Percentiles rank a stretch among this genome's conserved stretches.
Evolutionary conservation across 1,284 basidiomycete genomes (phyloP).

Genomic region (Ganoderma lucidum): DNA sequence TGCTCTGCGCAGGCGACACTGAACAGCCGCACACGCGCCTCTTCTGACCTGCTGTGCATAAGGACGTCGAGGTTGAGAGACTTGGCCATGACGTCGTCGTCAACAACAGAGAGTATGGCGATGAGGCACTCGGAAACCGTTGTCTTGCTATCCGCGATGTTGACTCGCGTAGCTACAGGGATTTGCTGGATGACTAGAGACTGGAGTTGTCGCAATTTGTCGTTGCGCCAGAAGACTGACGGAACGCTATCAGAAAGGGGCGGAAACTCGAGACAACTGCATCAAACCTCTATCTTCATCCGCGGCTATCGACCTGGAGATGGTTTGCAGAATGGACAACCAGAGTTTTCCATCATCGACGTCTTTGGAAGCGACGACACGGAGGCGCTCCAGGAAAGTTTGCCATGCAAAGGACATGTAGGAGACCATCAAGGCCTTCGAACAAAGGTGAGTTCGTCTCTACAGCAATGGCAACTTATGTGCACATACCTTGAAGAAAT

Average conservation of each 20-base stretch:
- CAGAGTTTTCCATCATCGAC: conserved; percentile 60
- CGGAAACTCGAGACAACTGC: background rate
- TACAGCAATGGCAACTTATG: conserved; percentile 39
- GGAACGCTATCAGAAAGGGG: background rate
- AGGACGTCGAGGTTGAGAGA: conserved; percentile 85
- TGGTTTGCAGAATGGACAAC: conserved; percentile 66
- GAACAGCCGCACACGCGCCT: conserved; percentile 67
- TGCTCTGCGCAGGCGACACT: conserved; percentile 76
- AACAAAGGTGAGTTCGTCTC: conserved; percentile 13
- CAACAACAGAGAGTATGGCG: conserved; percentile 61
- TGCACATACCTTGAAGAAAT: conserved; percentile 79
- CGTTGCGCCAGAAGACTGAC: conserved; percentile 88
- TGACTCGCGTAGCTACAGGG: conserved; percentile 52
- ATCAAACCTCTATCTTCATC: conserved; percentile 79
- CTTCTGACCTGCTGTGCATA: conserved; percentile 88
- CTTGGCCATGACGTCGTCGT: conserved; percentile 78
- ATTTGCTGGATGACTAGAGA: conserved; percentile 73
- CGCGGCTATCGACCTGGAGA: conserved; percentile 76
- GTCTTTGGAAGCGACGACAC: conserved; percentile 50
- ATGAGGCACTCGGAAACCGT: conserved; percentile 57
- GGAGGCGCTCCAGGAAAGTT: conserved; percentile 73
- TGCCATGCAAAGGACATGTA: conserved; percentile 85
- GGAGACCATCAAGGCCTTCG: conserved; percentile 86
- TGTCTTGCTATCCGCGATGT: conserved; percentile 48
- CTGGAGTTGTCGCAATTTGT: conserved; percentile 72